A percentile compares a stretch with the other conserved stretches of the same genome.
Evolutionary conservation across 2,329 filamentous ascomycete species (phyloP).

Genomic region (Pestalotiopsis sp.): DNA sequence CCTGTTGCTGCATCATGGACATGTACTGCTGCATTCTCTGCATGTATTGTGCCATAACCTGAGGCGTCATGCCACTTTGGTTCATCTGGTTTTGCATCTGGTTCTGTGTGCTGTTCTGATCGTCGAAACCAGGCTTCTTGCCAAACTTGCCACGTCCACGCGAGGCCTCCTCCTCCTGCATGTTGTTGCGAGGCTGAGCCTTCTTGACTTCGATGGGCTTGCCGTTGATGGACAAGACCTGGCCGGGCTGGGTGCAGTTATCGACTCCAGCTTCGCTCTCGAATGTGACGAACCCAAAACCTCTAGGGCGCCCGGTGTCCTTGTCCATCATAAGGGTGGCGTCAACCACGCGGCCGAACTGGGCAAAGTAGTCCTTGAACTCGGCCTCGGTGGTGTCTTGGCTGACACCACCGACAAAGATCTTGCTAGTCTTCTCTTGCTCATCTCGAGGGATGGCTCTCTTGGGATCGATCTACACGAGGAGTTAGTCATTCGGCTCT

Average conservation of each 20-base stretch:
- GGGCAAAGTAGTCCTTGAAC: constrained; percentile 94
- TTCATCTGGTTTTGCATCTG: constrained; percentile 32
- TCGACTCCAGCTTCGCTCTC: constrained; percentile 95
- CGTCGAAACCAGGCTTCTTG: constrained; percentile 54
- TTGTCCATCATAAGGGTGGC: constrained; percentile 99
- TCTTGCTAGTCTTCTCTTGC: constrained; percentile 97
- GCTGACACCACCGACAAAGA: constrained; percentile 96
- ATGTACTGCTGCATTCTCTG: constrained; percentile 98
- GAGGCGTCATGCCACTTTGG: constrained; percentile 74
- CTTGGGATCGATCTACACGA: constrained; percentile 86
- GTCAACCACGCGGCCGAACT: constrained; percentile 94
- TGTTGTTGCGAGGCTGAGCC: constrained; percentile 90
- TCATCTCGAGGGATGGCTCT: constrained; percentile 95
- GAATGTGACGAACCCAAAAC: constrained; percentile 98
- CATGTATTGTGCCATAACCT: constrained; percentile 98
- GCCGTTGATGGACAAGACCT: constrained; percentile 77
- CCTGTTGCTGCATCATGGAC: constrained; percentile 89
- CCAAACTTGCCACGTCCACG: constrained; percentile 61
- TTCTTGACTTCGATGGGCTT: constrained; percentile 99
- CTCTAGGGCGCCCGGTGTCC: constrained; percentile 93
- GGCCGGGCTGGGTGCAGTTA: constrained; percentile 75
- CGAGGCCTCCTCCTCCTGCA: constrained; percentile 86
- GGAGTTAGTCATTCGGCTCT: constrained; percentile 20
- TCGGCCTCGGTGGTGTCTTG: constrained; percentile 96
- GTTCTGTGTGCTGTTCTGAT: constrained; percentile 27